A percentile compares a stretch with the other conserved stretches of the same genome.
phyloP scores from a whole-genome alignment of 352 stramenopile genomes.

The Globisporangium recalcitrans region DNA sequence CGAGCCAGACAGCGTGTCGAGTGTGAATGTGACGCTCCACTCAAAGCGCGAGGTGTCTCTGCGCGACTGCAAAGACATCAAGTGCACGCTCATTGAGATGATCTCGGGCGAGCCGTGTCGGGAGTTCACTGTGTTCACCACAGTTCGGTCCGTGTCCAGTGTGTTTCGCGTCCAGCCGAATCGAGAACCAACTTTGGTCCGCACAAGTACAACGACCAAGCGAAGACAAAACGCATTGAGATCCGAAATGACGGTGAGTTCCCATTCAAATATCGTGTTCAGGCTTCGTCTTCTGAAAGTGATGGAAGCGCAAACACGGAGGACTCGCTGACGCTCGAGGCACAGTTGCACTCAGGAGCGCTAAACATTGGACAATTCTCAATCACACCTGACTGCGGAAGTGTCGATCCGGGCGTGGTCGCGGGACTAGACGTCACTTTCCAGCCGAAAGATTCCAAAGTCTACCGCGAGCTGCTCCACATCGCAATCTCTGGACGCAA shows the following conservation, averaged over 20 bases:
- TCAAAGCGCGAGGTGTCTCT: slow-evolving; percentile 77
- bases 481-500: slow-evolving; percentile 82
- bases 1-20: slow-evolving; percentile 53
- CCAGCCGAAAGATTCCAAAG: slow-evolving; percentile 59
- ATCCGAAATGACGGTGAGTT: slow-evolving; percentile 94
- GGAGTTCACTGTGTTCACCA: slow-evolving; percentile 84
- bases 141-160: slow-evolving; percentile 76
- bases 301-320: background rate
- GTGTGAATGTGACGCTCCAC: slow-evolving; percentile 80
- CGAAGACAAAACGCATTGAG: slow-evolving; percentile 76
- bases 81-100: slow-evolving; percentile 91
- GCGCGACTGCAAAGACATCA: slow-evolving; percentile 90
- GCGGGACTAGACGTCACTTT: slow-evolving; percentile 75
- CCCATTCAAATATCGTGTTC: slow-evolving; percentile 85
- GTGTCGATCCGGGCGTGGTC: slow-evolving; percentile 80
- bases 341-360: slow-evolving; percentile 23
- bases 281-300: slow-evolving; percentile 1
- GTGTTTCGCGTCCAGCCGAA: slow-evolving; percentile 85
- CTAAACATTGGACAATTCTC: slow-evolving; percentile 77
- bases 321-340: slow-evolving; percentile 35
- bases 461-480: slow-evolving; percentile 67
- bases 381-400: slow-evolving; percentile 68
- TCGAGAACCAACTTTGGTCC: slow-evolving; percentile 90
- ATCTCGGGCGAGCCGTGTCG: slow-evolving; percentile 86
- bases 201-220: slow-evolving; percentile 83